Evolutionary conservation across 1,284 basidiomycete species (phyloP).

Genomic region (Microbotryomycetes sp.): DNA sequence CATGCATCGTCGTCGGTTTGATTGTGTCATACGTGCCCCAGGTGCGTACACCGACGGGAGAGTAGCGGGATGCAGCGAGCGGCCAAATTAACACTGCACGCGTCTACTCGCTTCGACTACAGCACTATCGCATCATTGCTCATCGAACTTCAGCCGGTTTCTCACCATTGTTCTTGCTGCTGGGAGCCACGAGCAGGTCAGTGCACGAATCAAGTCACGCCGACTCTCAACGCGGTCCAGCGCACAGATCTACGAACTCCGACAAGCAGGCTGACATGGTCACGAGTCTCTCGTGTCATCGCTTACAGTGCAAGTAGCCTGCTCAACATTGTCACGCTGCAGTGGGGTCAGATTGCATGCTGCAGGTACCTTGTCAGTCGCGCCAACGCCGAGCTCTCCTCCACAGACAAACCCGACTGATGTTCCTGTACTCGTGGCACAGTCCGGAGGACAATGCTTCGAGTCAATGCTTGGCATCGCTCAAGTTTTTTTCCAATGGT

Average conservation of each 20-base stretch:
- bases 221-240: not conserved
- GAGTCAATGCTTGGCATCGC: constrained; percentile 77
- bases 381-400: not conserved
- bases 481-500: constrained; percentile 79
- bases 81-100: not conserved
- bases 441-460: constrained; percentile 67
- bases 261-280: not conserved
- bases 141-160: constrained; percentile 43
- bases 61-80: no score
- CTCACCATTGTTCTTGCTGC: constrained; percentile 68
- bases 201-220: not conserved
- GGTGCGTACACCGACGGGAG: constrained; percentile 47
- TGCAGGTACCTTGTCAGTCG: constrained; percentile 64
- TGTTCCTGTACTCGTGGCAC: constrained; percentile 2
- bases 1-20: constrained; percentile 68
- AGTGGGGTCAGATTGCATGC: constrained; percentile 79
- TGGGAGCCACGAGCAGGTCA: constrained; percentile 63
- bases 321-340: constrained; percentile 60
- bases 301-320: constrained; percentile 38
- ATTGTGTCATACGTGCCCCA: constrained; percentile 84
- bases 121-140: constrained; percentile 68
- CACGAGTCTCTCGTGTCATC: not conserved
- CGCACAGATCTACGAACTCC: not conserved
- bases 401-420: not conserved
- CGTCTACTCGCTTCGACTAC: not conserved